Percentiles rank a stretch among this genome's conserved stretches.
Evolutionary conservation across 768 basidiomycete genomes (phyloP).

Genomic region (Lactarius quietus): DNA sequence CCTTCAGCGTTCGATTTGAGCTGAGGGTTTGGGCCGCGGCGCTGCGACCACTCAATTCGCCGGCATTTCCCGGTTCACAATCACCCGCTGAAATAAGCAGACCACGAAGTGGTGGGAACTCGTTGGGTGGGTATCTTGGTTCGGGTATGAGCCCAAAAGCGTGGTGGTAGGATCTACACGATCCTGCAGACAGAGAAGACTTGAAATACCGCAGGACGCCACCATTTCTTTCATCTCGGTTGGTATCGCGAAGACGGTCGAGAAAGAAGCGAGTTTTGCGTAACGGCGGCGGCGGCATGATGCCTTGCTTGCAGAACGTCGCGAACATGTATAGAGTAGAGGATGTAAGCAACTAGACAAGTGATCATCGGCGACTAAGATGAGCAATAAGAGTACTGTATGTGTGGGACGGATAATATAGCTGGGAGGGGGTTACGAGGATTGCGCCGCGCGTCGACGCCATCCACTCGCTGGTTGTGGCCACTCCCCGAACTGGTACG

Average conservation of each 20-base stretch:
- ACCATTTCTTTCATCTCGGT: background rate
- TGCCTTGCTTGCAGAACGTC: background rate
- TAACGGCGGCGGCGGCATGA: background rate
- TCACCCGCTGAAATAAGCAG: background rate
- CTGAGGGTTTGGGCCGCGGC: background rate
- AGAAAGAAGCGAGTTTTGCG: background rate
- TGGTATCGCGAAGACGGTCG: background rate
- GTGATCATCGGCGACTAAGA: background rate
- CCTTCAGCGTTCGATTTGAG: background rate
- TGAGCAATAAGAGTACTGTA: background rate
- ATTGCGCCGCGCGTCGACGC: constrained; percentile 3
- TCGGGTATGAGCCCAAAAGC: background rate
- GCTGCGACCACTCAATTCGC: background rate
- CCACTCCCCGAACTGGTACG: constrained; percentile 21
- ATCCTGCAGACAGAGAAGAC: background rate
- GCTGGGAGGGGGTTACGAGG: constrained; percentile 4
- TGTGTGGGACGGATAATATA: background rate
- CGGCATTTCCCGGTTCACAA: background rate
- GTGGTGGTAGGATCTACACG: background rate
- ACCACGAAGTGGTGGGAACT: background rate
- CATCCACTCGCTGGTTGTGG: background rate
- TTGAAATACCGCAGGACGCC: background rate
- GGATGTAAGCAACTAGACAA: constrained; percentile 1
- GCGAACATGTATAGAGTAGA: background rate
- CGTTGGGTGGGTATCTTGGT: background rate